Evolutionary conservation across 768 basidiomycete species (phyloP), one percentile per base, ranked within the genome.

Genomic region (Tubosaeta sp.): DNA sequence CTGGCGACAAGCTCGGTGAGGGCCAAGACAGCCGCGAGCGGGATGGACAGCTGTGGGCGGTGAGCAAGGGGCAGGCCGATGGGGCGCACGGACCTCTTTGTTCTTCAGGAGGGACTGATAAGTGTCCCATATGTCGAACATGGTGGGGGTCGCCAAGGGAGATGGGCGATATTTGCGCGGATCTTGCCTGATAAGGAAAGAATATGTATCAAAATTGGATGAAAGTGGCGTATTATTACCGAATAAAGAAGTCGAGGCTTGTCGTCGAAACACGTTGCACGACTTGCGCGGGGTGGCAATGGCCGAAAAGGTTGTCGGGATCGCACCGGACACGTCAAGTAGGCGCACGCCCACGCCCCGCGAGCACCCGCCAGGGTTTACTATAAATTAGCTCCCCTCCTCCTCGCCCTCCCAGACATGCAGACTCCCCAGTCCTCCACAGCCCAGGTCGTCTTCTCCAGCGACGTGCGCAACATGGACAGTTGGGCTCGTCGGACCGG

Each of bases 21-120:
- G 12, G 92, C 81, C 19, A 90, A 75, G 50, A 97, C 91, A 14
- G 94, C 94, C 18, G 93, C 94, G 19, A 95, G 74, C 9, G 94
- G 94, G 4, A 82, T 78, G 0, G 89, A 84, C 49, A 90, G 80
- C 88, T 91, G 39, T 3, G 3, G 32, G 35, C n/a, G 16, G 14
- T 1, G 16, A 21, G 7, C 6, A 3, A 12, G 12, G 16, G 0
- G n/a, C 0, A 7, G 48, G 3, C 11, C 27, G 13, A 5, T 0
- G 12, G n/a, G 39, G 41, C 7, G 19, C 18, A 70, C 78, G 57
- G 60, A 90, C 91, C 69, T 89, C 67, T 34, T 84, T 78, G 70
- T 93, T 69, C 42, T 74, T 66, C 46, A 91, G 75, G 51, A 84
- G 79, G 51, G 73, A 71, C 51, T 77, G 73, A 56, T 87, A 94